Percentiles rank a stretch among this genome's conserved stretches.
Evolutionary conservation across 805 yeast species (phyloP).

Genomic region (Saturnispora gosingensis): DNA sequence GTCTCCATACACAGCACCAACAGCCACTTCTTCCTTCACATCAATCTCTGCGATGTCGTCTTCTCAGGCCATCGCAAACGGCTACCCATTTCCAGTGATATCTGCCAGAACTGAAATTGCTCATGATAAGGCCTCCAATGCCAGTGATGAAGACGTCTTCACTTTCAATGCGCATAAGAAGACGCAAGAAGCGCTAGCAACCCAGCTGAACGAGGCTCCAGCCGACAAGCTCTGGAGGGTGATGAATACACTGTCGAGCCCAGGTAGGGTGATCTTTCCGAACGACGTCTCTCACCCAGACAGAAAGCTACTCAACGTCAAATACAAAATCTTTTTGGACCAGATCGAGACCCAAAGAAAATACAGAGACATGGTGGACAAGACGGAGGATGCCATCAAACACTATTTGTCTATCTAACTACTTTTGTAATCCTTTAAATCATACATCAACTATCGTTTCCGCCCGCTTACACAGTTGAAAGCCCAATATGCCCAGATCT

Average conservation of each 20-base stretch:
- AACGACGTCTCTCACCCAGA: constrained; percentile 48
- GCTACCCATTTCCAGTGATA: constrained; percentile 43
- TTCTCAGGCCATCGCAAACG: constrained; percentile 17
- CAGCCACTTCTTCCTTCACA: constrained; percentile 64
- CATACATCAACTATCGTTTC: neutral
- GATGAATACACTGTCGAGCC: constrained; percentile 77
- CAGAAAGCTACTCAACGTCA: constrained; percentile 60
- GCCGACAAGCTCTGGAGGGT: constrained; percentile 75
- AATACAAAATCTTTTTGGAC: constrained; percentile 80
- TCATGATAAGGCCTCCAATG: constrained; percentile 25
- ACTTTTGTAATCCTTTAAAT: neutral
- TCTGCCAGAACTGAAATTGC: constrained; percentile 28
- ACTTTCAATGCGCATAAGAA: constrained; percentile 53
- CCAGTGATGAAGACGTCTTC: constrained; percentile 41
- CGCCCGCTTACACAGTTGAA: neutral
- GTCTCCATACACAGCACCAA: constrained; percentile 73
- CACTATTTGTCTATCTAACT: constrained; percentile 8
- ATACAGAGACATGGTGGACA: constrained; percentile 64
- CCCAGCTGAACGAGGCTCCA: constrained; percentile 22
- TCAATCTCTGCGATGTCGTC: constrained; percentile 44
- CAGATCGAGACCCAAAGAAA: constrained; percentile 75
- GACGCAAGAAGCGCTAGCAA: constrained; percentile 44
- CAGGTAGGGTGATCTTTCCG: constrained; percentile 74
- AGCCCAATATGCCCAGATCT: neutral
- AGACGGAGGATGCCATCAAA: constrained; percentile 28